These are phyloP conservation scores for Pontederia crassipes DNA, from an alignment of 176 grass and related monocot genomes.

Conservation along the genomic window DNA sequence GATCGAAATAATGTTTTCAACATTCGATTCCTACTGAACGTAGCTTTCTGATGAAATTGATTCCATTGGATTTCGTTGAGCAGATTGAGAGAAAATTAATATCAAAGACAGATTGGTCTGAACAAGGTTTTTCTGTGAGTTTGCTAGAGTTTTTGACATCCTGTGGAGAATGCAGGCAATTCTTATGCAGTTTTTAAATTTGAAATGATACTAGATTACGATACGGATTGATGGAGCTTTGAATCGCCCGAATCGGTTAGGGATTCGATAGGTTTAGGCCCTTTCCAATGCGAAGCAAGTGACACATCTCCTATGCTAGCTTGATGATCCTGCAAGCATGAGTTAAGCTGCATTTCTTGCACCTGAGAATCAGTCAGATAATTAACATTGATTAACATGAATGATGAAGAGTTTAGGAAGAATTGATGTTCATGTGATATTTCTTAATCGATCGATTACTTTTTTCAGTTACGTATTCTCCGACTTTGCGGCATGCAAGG, in stretches of 20 bases:
- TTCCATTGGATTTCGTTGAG: slow-evolving; percentile 1
- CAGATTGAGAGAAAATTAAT: slow-evolving; percentile 14
- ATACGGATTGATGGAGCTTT: slow-evolving; percentile 1
- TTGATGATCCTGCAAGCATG: not conserved
- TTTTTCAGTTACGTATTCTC: too few relatives aligned
- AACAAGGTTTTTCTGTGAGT: slow-evolving; percentile 16
- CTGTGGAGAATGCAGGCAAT: not conserved
- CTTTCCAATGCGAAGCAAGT: not conserved
- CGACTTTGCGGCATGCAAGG: too few relatives aligned
- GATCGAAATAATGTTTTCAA: not conserved
- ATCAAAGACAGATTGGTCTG: slow-evolving; percentile 25
- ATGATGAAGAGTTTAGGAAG: too few relatives aligned
- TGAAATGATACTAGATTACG: not conserved
- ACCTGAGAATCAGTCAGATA: not conserved
- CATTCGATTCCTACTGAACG: not conserved
- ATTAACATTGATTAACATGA: not conserved
- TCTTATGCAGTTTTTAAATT: not conserved
- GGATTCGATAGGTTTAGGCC: slow-evolving; percentile 1
- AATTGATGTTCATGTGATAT: too few relatives aligned
- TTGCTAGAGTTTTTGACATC: slow-evolving; percentile 20
- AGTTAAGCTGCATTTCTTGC: not conserved
- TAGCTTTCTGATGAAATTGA: slow-evolving; percentile 6
- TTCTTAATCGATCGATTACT: too few relatives aligned
- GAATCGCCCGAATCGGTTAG: slow-evolving; percentile 16
- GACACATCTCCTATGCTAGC: not conserved